Conservation (phyloP, 306 rosid genomes). For the Castanopsis chinensis region DNA sequence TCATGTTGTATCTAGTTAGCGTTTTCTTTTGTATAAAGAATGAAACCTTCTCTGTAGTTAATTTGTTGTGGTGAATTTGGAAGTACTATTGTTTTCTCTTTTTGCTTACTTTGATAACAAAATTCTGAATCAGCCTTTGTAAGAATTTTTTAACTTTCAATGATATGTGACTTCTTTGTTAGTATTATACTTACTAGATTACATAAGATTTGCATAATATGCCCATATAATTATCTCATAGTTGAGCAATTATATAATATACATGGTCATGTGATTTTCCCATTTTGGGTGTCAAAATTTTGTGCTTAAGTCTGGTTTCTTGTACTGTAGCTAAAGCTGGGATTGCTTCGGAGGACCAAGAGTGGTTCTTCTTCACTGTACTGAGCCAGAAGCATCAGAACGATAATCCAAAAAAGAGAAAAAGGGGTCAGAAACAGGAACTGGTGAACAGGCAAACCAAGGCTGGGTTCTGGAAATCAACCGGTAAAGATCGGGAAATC, state of each 20-base stretch:
- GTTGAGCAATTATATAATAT: too few relatives aligned
- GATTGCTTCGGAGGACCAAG: constrained; percentile 74
- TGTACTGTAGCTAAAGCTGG: constrained; percentile 56
- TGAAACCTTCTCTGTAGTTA: too few relatives aligned
- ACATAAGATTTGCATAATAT: too few relatives aligned
- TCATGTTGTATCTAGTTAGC: too few relatives aligned
- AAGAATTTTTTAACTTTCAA: too few relatives aligned
- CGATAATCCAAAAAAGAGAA: constrained; percentile 53
- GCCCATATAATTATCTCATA: too few relatives aligned
- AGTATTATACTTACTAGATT: not conserved
- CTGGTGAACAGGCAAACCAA: constrained; percentile 63
- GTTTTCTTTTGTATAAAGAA: too few relatives aligned
- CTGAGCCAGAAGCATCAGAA: constrained; percentile 84
- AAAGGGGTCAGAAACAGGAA: too few relatives aligned
- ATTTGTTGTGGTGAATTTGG: not conserved
- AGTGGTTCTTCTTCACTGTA: constrained; percentile 97
- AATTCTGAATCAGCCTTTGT: too few relatives aligned
- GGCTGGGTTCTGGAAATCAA: constrained; percentile 91
- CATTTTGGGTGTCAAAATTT: not conserved
- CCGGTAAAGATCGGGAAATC: constrained; percentile 86
- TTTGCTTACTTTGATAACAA: not conserved
- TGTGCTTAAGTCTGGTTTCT: not conserved
- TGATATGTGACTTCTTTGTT: too few relatives aligned
- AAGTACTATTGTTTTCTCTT: not conserved
- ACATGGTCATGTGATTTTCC: not conserved